Conservation (phyloP, 2,329 filamentous ascomycete genomes). For the Sporothrix variecibatus region DNA sequence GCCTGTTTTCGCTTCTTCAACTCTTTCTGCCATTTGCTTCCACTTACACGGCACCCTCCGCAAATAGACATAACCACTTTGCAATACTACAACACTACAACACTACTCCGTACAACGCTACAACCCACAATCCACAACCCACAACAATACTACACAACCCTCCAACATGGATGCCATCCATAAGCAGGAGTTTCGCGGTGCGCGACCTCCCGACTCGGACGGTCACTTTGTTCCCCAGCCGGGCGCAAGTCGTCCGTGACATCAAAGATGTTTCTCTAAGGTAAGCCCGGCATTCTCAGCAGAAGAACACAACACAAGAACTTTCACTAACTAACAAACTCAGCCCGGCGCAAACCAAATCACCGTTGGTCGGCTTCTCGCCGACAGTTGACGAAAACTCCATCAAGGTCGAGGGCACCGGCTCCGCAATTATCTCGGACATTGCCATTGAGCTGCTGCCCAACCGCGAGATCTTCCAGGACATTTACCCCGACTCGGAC, state of each 20-base stretch:
- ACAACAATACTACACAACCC: background rate
- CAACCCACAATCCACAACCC: slow-evolving; percentile 4
- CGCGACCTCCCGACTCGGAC: slow-evolving; percentile 60
- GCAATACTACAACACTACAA: background rate
- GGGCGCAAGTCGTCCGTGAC: slow-evolving; percentile 62
- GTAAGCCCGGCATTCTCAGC: slow-evolving; percentile 35
- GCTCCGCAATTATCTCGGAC: slow-evolving; percentile 61
- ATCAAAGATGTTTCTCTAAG: slow-evolving; percentile 55
- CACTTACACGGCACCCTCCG: background rate
- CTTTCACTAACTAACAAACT: background rate
- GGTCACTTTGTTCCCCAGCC: slow-evolving; percentile 63
- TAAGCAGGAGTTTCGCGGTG: slow-evolving; percentile 55
- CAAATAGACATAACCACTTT: background rate
- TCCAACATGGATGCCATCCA: slow-evolving; percentile 43
- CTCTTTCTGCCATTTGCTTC: background rate
- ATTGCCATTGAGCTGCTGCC: slow-evolving; percentile 61
- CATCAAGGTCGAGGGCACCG: slow-evolving; percentile 61
- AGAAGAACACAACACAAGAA: background rate
- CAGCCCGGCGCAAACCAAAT: slow-evolving; percentile 60
- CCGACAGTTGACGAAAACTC: slow-evolving; percentile 56
- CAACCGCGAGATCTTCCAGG: slow-evolving; percentile 56
- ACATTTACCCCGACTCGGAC: slow-evolving; percentile 54
- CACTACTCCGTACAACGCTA: background rate
- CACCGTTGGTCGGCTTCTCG: slow-evolving; percentile 57
- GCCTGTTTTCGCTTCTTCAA: too few relatives aligned